phyloP scores from a whole-genome alignment of 305 asterid genomes.

The Lippia alba region DNA sequence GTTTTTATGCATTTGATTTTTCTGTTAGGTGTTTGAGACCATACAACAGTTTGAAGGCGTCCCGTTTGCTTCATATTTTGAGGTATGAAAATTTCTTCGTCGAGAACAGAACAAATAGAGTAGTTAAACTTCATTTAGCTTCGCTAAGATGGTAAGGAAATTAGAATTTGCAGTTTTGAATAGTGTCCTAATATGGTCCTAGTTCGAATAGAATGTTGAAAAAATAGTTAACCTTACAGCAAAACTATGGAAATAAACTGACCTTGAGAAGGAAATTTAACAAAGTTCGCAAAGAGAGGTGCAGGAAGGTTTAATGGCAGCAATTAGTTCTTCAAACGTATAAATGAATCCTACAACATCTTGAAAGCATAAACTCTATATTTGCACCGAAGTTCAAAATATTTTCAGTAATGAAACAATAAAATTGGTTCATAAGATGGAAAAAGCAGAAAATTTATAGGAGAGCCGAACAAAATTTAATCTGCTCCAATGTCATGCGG shows the following conservation, averaged over 20 bases:
- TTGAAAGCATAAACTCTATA: background rate
- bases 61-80: slow-evolving; percentile 92
- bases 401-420: background rate
- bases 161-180: background rate
- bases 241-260: slow-evolving; percentile 6
- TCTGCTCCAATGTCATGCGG: background rate
- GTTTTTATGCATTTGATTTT: slow-evolving; percentile 20
- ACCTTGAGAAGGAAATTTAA: slow-evolving; percentile 8
- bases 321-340: background rate
- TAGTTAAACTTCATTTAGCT: background rate
- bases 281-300: background rate
- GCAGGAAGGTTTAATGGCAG: background rate
- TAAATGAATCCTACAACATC: background rate
- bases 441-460: background rate
- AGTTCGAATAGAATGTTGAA: background rate
- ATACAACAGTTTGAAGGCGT: slow-evolving; percentile 93
- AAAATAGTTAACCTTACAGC: slow-evolving; percentile 9
- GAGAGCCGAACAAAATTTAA: background rate
- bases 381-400: background rate
- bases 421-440: background rate
- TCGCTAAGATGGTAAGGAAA: slow-evolving; percentile 3
- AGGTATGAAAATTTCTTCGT: slow-evolving; percentile 51
- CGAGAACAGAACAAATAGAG: slow-evolving; percentile 11
- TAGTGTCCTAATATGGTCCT: background rate
- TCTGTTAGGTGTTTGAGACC: slow-evolving; percentile 80